Conservation (phyloP, 2,329 filamentous ascomycete species). For the Ceratocystis harringtonii region DNA sequence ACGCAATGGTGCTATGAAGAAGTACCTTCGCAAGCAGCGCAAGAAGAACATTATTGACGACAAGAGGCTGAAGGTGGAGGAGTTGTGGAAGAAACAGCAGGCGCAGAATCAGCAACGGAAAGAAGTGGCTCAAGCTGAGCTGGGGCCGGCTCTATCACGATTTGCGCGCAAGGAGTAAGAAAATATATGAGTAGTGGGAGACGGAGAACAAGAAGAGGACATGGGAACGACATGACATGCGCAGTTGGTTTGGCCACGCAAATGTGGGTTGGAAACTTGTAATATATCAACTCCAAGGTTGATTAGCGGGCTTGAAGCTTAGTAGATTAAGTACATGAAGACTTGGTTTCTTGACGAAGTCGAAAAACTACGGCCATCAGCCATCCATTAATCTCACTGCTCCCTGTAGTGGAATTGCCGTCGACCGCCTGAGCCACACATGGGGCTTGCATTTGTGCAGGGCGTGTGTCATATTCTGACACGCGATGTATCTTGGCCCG, state of each 20-base stretch:
- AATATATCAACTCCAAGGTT: too few relatives aligned
- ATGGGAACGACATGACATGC: not conserved
- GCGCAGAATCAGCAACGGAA: conserved; percentile 49
- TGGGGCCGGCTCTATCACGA: conserved; percentile 73
- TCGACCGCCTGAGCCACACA: too few relatives aligned
- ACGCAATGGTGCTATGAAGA: conserved; percentile 76
- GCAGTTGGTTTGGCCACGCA: not conserved
- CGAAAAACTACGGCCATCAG: too few relatives aligned
- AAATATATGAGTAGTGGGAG: conserved; percentile 4
- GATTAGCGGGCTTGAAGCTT: too few relatives aligned
- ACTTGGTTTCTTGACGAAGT: too few relatives aligned
- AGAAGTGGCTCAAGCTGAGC: conserved; percentile 50
- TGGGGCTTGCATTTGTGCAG: too few relatives aligned
- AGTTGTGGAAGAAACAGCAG: conserved; percentile 59
- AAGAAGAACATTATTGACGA: conserved; percentile 93
- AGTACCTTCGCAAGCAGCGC: conserved; percentile 81
- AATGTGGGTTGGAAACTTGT: too few relatives aligned
- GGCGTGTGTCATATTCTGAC: too few relatives aligned
- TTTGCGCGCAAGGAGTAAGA: conserved; percentile 58
- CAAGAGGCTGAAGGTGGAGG: conserved; percentile 73
- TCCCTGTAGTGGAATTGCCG: too few relatives aligned
- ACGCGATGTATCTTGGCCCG: too few relatives aligned
- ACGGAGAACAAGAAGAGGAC: not conserved
- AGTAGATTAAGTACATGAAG: too few relatives aligned
- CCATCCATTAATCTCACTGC: too few relatives aligned